phyloP scores from a whole-genome alignment of 768 basidiomycete genomes.

The Agaricus sinodeliciosus region DNA sequence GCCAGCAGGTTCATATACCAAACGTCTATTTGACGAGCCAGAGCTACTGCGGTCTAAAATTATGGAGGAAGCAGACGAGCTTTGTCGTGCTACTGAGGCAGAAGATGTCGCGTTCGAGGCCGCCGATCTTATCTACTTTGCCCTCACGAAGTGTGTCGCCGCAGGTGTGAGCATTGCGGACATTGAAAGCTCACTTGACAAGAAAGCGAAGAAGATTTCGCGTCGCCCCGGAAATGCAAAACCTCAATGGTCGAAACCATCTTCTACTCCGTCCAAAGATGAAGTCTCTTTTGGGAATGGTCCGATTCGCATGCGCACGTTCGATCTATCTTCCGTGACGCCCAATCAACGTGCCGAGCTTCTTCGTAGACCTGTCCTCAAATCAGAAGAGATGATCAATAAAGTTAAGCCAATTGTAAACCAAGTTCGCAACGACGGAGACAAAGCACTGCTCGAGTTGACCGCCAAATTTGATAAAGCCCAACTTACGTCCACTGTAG shows the following conservation, averaged over 20 bases:
- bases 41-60: conserved; percentile 87
- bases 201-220: conserved; percentile 80
- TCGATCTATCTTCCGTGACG: conserved; percentile 44
- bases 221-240: conserved; percentile 91
- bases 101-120: conserved; percentile 92
- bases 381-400: conserved; percentile 80
- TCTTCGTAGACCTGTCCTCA: conserved; percentile 85
- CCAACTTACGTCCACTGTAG: conserved; percentile 56
- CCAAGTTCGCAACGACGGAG: conserved; percentile 76
- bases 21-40: conserved; percentile 75
- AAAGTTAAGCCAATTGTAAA: conserved; percentile 95
- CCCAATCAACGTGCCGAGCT: conserved; percentile 55
- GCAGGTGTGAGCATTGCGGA: conserved; percentile 79
- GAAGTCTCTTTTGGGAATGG: conserved; percentile 24
- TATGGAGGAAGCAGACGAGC: conserved; percentile 96
- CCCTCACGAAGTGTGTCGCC: conserved; percentile 76
- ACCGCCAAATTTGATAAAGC: conserved; percentile 93
- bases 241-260: conserved; percentile 52
- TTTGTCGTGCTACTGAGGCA: conserved; percentile 74
- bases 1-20: conserved; percentile 90
- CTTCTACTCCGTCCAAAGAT: conserved; percentile 10
- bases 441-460: conserved; percentile 78
- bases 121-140: conserved; percentile 92
- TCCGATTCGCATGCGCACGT: conserved; percentile 74
- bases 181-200: conserved; percentile 77